These are phyloP conservation scores for Purpureocillium lavendulum DNA, from an alignment of 2,329 filamentous ascomycete genomes.

Conservation along the genomic window DNA sequence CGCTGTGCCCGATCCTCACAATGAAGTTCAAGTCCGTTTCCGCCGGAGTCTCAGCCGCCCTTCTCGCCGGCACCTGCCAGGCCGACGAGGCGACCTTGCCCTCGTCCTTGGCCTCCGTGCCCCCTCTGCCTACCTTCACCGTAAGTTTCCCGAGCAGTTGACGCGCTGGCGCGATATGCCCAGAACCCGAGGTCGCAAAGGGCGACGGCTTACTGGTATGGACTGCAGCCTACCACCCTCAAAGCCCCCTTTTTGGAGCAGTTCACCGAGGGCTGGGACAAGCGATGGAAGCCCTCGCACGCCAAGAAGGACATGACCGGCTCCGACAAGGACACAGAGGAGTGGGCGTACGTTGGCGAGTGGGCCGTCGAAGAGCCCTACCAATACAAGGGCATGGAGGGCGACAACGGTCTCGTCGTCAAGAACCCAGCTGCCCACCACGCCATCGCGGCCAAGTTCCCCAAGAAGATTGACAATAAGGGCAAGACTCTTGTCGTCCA, in stretches of 20 bases:
- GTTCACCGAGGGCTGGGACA: slow-evolving; percentile 94
- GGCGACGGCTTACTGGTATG: slow-evolving; percentile 11
- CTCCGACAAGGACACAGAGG: slow-evolving; percentile 57
- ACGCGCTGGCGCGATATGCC: not conserved
- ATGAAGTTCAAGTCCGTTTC: slow-evolving; percentile 83
- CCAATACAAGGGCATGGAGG: slow-evolving; percentile 84
- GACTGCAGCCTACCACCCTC: slow-evolving; percentile 65
- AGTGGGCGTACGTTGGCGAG: slow-evolving; percentile 95
- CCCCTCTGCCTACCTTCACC: slow-evolving; percentile 75
- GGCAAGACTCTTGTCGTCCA: slow-evolving; percentile 94
- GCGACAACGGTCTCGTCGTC: slow-evolving; percentile 93
- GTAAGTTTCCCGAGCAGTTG: slow-evolving; percentile 46
- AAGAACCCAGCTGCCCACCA: slow-evolving; percentile 98
- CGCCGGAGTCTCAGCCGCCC: slow-evolving; percentile 64
- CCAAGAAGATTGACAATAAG: slow-evolving; percentile 94
- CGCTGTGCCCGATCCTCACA: slow-evolving; percentile 25
- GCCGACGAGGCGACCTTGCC: slow-evolving; percentile 24
- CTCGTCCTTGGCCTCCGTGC: slow-evolving; percentile 18
- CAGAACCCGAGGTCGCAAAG: not conserved
- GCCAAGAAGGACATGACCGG: slow-evolving; percentile 85
- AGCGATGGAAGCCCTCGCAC: slow-evolving; percentile 87
- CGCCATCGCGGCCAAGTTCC: slow-evolving; percentile 98
- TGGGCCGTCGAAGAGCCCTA: slow-evolving; percentile 94
- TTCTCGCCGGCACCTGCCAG: slow-evolving; percentile 61
- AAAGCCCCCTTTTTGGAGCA: slow-evolving; percentile 97